These are phyloP conservation scores for Catharanthus roseus DNA, from an alignment of 257 asterid genomes.

Conservation along the genomic window DNA sequence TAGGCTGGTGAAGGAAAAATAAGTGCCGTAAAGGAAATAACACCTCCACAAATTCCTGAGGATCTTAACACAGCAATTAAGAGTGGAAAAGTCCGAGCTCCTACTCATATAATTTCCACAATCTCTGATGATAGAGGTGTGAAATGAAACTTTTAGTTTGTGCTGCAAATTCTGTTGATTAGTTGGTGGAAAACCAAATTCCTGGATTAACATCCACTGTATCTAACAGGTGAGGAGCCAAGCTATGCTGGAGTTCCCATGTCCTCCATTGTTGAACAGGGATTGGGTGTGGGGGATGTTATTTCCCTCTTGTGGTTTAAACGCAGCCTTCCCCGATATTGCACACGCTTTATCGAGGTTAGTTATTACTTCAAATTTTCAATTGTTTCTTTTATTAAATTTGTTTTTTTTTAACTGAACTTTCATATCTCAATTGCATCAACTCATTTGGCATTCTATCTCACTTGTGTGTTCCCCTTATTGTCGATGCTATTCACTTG, in stretches of 20 bases:
- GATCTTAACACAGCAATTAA: constrained; percentile 86
- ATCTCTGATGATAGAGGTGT: constrained; percentile 97
- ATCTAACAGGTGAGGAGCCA: constrained; percentile 91
- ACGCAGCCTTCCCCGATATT: constrained; percentile 95
- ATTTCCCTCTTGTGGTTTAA: constrained; percentile 96
- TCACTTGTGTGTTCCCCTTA: constrained; percentile 11
- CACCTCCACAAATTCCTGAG: constrained; percentile 96
- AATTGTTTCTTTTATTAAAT: constrained; percentile 5
- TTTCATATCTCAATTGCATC: background rate
- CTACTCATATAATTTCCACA: constrained; percentile 96
- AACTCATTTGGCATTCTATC: background rate
- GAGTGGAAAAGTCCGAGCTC: constrained; percentile 98
- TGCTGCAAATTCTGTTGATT: background rate
- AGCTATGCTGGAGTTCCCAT: constrained; percentile 90
- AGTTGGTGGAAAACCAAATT: background rate
- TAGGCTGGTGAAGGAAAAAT: constrained; percentile 72
- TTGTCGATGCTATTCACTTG: constrained; percentile 16
- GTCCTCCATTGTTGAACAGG: constrained; percentile 97
- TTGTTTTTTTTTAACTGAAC: background rate
- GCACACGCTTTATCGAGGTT: constrained; percentile 96
- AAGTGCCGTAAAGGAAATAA: constrained; percentile 75
- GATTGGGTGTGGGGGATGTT: constrained; percentile 97
- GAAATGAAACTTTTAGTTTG: constrained; percentile 11
- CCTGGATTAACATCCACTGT: constrained; percentile 16
- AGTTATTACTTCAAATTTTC: constrained; percentile 14